Base-by-base conservation (phyloP, 148 eudicot genomes). In the Fagopyrum esculentum region DNA sequence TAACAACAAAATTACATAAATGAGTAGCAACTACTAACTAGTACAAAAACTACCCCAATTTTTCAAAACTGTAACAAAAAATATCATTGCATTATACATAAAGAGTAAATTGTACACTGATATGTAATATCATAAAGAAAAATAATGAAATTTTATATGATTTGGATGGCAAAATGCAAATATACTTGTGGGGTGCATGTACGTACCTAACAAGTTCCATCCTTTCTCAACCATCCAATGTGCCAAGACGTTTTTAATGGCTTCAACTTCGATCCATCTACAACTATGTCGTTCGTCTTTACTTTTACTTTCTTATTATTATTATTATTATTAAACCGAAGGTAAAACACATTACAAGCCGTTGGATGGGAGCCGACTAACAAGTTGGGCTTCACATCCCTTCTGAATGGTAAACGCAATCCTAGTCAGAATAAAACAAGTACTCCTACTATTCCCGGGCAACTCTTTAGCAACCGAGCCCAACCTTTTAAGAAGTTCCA, bases 171-270 rank as follows among this genome's bases (percentile, higher is more conserved):
- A 55, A n/a, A 55, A n/a, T 55, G 6, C 60, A 55, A 55, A 55
- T 55, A 55, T 55, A 26, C 30, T 61, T 61, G 68, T 10, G 44
- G 68, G 68, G 43, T 22, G 44, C 68, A 26, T 1, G 43, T 61
- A 61, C 68, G 68, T 26, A 26, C 44, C 43, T 43, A 26, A 61
- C 29, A 61, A 7, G 64, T 29, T 22, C 64, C 64, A 59, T 59
- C 64, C 30, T 22, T 61, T 61, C 35, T 26, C 68, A 61, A 43
- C 68, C 68, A 61, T 61, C 68, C 68, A 61, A 61, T 61, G 68
- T 61, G 68, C 44, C 68, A 26, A 61, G 9, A 61, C 68, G 43
- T 61, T 26, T 29, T 61, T 61, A 61, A 9, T 60, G 66, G 22
- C 66, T 60, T 40, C 66, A 60, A 60, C 40, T 16, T 15, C 57